Conservation (phyloP, 306 rosid species). For the Castanea mollissima region DNA sequence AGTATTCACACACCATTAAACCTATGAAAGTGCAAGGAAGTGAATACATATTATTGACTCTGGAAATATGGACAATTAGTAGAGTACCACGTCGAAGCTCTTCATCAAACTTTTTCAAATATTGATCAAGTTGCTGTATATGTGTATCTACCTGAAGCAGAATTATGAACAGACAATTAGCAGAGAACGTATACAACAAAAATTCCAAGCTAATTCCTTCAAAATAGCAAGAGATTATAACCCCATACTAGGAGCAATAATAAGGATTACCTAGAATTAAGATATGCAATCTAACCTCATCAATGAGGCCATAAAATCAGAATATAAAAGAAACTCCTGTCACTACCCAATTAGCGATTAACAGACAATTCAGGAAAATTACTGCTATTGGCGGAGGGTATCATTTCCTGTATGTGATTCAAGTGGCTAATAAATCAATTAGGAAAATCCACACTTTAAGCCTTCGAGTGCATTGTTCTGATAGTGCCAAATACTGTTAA, state of each 20-base stretch:
- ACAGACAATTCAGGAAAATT: not conserved
- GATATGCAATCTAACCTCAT: not conserved
- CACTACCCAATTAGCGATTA: not conserved
- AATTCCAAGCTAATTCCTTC: not conserved
- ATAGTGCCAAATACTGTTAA: no score
- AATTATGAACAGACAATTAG: constrained; percentile 24
- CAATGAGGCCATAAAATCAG: not conserved
- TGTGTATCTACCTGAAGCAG: constrained; percentile 83
- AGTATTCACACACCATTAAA: not conserved
- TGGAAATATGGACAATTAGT: constrained; percentile 20
- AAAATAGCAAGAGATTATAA: not conserved
- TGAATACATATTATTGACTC: not conserved
- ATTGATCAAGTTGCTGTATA: constrained; percentile 92
- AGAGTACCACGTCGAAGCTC: constrained; percentile 75
- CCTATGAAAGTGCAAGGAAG: not conserved
- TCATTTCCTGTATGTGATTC: not conserved
- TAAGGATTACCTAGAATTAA: not conserved
- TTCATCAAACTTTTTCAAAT: constrained; percentile 82
- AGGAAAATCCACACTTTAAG: not conserved
- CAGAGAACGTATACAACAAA: constrained; percentile 1
- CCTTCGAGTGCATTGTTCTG: no score
- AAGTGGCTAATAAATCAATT: not conserved
- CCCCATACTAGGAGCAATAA: not conserved
- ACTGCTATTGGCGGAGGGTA: not conserved
- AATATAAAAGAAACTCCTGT: not conserved